phyloP scores from a whole-genome alignment of 805 yeast species.

The Sugiyamaella floridensis region DNA sequence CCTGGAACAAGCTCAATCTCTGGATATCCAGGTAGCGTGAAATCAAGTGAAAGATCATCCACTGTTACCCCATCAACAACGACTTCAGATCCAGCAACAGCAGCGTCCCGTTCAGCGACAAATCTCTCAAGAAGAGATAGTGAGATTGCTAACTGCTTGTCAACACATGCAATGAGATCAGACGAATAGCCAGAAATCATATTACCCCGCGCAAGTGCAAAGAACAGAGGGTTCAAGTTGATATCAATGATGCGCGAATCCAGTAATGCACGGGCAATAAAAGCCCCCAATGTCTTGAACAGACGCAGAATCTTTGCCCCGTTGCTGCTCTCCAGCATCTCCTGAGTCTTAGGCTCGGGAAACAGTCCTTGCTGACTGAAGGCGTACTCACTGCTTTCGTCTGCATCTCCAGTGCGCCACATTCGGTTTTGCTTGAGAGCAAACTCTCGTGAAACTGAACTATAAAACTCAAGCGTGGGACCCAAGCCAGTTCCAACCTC shows the following conservation, averaged over 20 bases:
- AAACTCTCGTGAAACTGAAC: constrained; percentile 72
- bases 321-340: constrained; percentile 27
- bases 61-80: constrained; percentile 37
- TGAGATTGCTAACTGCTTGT: constrained; percentile 52
- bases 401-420: constrained; percentile 53
- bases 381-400: constrained; percentile 32
- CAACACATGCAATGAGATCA: constrained; percentile 44
- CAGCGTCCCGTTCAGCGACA: constrained; percentile 22
- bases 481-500: constrained; percentile 97
- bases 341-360: constrained; percentile 52
- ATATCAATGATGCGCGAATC: constrained; percentile 88
- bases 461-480: constrained; percentile 89
- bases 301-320: constrained; percentile 41
- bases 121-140: constrained; percentile 44
- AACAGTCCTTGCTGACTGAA: constrained; percentile 51
- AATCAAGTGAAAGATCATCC: constrained; percentile 52
- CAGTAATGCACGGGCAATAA: constrained; percentile 76
- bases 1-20: constrained; percentile 48
- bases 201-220: constrained; percentile 38
- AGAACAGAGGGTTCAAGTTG: constrained; percentile 63
- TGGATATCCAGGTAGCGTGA: constrained; percentile 71
- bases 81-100: constrained; percentile 4
- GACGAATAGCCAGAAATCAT: constrained; percentile 25
- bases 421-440: constrained; percentile 47
- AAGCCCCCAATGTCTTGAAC: constrained; percentile 68